Evolutionary conservation across 2,329 filamentous ascomycete genomes (phyloP).

Genomic region (Apiospora marii): DNA sequence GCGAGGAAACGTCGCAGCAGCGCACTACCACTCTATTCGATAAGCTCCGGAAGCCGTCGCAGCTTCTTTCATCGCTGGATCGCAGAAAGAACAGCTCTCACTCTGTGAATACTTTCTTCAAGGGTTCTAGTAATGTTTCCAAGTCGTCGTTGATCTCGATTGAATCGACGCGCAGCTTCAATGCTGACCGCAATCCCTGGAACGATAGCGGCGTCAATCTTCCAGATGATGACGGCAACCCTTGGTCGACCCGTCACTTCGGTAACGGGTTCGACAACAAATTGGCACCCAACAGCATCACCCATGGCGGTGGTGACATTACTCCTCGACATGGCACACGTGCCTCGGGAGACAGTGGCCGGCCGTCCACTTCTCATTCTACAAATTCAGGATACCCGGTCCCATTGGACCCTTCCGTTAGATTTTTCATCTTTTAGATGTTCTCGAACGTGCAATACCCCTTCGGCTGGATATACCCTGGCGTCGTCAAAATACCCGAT

Average conservation of each 20-base stretch:
- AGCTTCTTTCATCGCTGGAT: conserved; percentile 79
- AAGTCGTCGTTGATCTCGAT: conserved; percentile 96
- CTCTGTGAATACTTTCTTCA: conserved; percentile 88
- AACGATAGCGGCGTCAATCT: conserved; percentile 97
- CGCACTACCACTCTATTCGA: conserved; percentile 85
- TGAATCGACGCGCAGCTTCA: conserved; percentile 90
- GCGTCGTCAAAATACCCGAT: conserved; percentile 66
- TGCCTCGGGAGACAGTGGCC: conserved; percentile 88
- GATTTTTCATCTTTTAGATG: conserved; percentile 58
- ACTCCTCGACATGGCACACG: conserved; percentile 85
- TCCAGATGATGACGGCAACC: conserved; percentile 80
- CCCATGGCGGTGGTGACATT: conserved; percentile 79
- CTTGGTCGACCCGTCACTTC: conserved; percentile 68
- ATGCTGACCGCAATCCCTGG: conserved; percentile 95
- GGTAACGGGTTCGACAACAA: conserved; percentile 72
- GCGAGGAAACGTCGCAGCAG: conserved; percentile 80
- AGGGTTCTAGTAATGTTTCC: conserved; percentile 87
- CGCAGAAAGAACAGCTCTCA: conserved; percentile 93
- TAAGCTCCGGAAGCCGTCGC: conserved; percentile 94
- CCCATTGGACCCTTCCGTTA: conserved; percentile 91
- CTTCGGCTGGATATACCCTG: conserved; percentile 71
- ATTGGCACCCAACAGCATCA: conserved; percentile 62
- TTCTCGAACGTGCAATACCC: conserved; percentile 60
- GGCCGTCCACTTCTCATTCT: conserved; percentile 94
- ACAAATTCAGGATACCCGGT: conserved; percentile 94